Conservation (phyloP, 2,329 filamentous ascomycete genomes). For the Nannizzia gypsea region DNA sequence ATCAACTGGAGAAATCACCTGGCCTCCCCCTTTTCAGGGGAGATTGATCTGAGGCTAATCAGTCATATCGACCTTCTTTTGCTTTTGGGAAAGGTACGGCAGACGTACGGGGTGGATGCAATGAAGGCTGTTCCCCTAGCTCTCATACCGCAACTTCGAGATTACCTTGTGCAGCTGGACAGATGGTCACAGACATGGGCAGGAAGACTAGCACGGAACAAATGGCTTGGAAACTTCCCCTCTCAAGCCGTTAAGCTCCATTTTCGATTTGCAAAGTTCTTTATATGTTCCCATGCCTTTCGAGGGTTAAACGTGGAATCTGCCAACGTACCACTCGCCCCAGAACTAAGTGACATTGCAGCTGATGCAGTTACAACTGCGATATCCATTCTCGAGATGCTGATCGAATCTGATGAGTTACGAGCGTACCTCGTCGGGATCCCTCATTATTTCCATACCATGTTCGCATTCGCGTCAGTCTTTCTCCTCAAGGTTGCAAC, state of each 20-base stretch:
- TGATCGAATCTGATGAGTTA: conserved; percentile 28
- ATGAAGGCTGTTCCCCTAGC: conserved; percentile 15
- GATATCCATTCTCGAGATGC: conserved; percentile 28
- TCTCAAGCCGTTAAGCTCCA: conserved; percentile 37
- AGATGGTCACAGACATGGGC: conserved; percentile 20
- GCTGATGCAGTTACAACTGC: conserved; percentile 22
- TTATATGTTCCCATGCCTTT: conserved; percentile 38
- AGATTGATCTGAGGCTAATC: conserved; percentile 17
- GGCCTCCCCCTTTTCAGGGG: conserved; percentile 31
- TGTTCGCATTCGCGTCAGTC: conserved; percentile 33
- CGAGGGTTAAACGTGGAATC: conserved; percentile 30
- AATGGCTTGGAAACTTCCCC: conserved; percentile 36
- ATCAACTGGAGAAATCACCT: conserved; percentile 24
- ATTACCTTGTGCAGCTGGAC: conserved; percentile 21
- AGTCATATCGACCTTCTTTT: conserved; percentile 12
- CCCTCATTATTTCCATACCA: conserved; percentile 34
- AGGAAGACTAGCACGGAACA: conserved; percentile 23
- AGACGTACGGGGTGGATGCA: conserved; percentile 17
- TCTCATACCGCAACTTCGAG: conserved; percentile 14
- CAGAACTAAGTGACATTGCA: conserved; percentile 9
- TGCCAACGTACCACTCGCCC: conserved; percentile 23
- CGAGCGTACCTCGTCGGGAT: conserved; percentile 29
- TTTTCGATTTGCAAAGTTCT: conserved; percentile 39
- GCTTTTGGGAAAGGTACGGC: conserved; percentile 9
- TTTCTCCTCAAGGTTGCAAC: conserved; percentile 31